Evolutionary conservation across 352 stramenopile genomes (phyloP).

Genomic region (Globisporangium okanoganense): DNA sequence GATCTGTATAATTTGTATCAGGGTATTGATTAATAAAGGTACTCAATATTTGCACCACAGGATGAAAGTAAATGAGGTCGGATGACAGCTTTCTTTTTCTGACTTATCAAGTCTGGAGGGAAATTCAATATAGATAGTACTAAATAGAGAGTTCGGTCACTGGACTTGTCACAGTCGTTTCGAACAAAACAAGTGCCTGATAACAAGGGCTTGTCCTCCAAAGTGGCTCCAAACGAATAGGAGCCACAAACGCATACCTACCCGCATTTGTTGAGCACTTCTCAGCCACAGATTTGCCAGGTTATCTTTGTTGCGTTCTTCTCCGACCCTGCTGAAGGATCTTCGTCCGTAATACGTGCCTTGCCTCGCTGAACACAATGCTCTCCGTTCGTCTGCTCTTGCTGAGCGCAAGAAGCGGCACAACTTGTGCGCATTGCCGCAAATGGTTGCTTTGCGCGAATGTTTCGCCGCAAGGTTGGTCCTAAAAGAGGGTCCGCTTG

Average conservation of each 20-base stretch:
- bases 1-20: neutral
- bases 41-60: no score
- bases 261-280: neutral
- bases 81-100: neutral
- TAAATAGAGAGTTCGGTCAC: neutral
- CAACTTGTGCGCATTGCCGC: no score
- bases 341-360: no score
- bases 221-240: neutral
- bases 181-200: neutral
- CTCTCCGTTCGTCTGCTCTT: no score
- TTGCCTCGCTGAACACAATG: no score
- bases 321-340: no score
- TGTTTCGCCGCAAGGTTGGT: conserved; percentile 1
- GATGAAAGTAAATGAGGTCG: no score
- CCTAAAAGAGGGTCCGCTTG: conserved; percentile 1
- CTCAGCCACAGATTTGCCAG: conserved; percentile 8
- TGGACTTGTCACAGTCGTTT: neutral
- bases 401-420: no score
- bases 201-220: neutral
- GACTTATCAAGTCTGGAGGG: neutral
- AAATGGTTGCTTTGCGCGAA: neutral
- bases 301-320: neutral
- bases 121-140: neutral
- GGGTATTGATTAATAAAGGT: neutral
- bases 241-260: conserved; percentile 8